Conservation (phyloP, 768 basidiomycete species). For the Pulveroboletus sp. region DNA sequence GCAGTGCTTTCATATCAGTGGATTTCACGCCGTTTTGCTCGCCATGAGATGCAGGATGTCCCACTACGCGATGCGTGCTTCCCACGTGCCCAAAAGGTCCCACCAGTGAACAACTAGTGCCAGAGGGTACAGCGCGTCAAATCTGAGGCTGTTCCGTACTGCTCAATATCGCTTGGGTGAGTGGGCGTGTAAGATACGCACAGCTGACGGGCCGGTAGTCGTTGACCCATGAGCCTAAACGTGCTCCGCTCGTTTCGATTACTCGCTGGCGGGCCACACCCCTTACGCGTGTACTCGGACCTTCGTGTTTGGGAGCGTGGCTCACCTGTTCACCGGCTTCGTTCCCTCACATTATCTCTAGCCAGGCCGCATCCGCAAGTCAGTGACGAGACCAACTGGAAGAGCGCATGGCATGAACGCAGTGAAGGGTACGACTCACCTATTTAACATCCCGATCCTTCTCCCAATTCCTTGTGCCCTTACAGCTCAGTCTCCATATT, state of each 20-base stretch:
- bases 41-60: slow-evolving; percentile 21
- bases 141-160: slow-evolving; percentile 9
- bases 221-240: slow-evolving; percentile 3
- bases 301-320: slow-evolving; percentile 25
- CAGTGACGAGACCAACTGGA: slow-evolving; percentile 23
- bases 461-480: slow-evolving; percentile 37
- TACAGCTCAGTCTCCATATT: slow-evolving; percentile 34
- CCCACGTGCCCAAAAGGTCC: slow-evolving; percentile 21
- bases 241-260: slow-evolving; percentile 12
- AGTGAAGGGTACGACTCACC: slow-evolving; percentile 38
- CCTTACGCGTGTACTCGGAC: slow-evolving; percentile 25
- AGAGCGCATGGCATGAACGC: slow-evolving; percentile 42
- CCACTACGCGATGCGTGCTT: slow-evolving; percentile 18
- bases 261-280: slow-evolving; percentile 22
- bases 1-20: slow-evolving; percentile 33
- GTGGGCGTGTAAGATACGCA: slow-evolving; percentile 14
- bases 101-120: background rate
- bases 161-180: slow-evolving; percentile 13
- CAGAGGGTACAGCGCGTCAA: background rate
- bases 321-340: slow-evolving; percentile 21
- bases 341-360: slow-evolving; percentile 20
- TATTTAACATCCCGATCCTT: slow-evolving; percentile 28
- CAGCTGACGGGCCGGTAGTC: slow-evolving; percentile 8
- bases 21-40: slow-evolving; percentile 23
- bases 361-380: slow-evolving; percentile 33